Evolutionary conservation across 2,329 filamentous ascomycete species (phyloP).

Genomic region (Fusarium palustre): DNA sequence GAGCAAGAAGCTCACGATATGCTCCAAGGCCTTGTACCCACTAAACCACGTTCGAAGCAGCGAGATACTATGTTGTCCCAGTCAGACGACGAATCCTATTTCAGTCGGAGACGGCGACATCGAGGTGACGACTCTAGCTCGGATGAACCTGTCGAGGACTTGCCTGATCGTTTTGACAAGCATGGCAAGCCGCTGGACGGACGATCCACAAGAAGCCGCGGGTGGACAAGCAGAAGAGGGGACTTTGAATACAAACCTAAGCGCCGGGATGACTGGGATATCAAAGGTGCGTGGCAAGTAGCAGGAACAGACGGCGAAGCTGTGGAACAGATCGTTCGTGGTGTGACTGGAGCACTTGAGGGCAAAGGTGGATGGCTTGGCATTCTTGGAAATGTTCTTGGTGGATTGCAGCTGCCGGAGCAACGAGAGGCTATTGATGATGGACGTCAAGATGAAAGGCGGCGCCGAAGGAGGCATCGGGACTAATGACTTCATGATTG

Average conservation of each 20-base stretch:
- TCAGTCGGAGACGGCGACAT: slow-evolving; percentile 39
- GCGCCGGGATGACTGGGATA: slow-evolving; percentile 51
- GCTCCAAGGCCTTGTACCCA: slow-evolving; percentile 35
- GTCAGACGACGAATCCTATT: slow-evolving; percentile 27
- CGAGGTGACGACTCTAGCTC: slow-evolving; percentile 37
- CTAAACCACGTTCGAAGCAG: slow-evolving; percentile 23
- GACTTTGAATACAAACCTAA: slow-evolving; percentile 56
- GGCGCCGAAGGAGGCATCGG: slow-evolving; percentile 26
- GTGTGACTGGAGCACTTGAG: slow-evolving; percentile 47
- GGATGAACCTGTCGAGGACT: slow-evolving; percentile 56
- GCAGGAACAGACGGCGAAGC: slow-evolving; percentile 57
- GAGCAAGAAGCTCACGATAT: slow-evolving; percentile 36
- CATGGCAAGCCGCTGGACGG: slow-evolving; percentile 56
- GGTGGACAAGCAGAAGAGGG: slow-evolving; percentile 55
- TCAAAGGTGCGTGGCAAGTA: slow-evolving; percentile 59
- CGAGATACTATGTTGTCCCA: slow-evolving; percentile 43
- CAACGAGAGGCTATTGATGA: slow-evolving; percentile 30
- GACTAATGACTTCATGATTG: slow-evolving; percentile 45
- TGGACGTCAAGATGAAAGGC: slow-evolving; percentile 32
- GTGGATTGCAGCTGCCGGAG: slow-evolving; percentile 33
- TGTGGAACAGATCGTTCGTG: slow-evolving; percentile 52
- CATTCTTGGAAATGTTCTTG: slow-evolving; percentile 50
- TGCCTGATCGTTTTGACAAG: slow-evolving; percentile 62
- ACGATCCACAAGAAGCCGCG: slow-evolving; percentile 24
- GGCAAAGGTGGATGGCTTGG: slow-evolving; percentile 50